These are phyloP conservation scores for Pyricularia grisea DNA, from an alignment of 2,329 filamentous ascomycete genomes.

Conservation along the genomic window DNA sequence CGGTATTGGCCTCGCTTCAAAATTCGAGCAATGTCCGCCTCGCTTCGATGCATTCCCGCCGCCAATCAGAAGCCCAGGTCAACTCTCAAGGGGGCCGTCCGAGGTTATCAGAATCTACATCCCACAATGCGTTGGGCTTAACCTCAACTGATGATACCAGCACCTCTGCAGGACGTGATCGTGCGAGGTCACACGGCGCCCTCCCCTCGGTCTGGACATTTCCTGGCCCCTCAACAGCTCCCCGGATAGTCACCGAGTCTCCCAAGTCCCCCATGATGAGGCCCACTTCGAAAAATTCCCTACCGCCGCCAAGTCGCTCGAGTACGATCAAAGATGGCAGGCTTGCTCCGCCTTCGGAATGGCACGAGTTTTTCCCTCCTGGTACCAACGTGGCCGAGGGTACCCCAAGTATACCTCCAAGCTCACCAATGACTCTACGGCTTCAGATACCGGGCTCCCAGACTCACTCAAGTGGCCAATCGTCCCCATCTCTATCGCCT, in stretches of 20 bases:
- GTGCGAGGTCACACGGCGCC: constrained; percentile 39
- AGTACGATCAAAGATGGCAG: not conserved
- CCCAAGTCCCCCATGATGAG: not conserved
- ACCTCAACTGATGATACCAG: not conserved
- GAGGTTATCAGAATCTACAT: not conserved
- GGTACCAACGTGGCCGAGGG: not conserved
- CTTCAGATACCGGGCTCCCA: constrained; percentile 38
- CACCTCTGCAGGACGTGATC: constrained; percentile 14
- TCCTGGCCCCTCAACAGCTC: constrained; percentile 26
- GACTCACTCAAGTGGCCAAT: constrained; percentile 31
- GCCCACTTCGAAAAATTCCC: not conserved
- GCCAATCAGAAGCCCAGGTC: constrained; percentile 53
- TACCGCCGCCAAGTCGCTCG: not conserved
- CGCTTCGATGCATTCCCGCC: constrained; percentile 57
- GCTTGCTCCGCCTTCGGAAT: constrained; percentile 2
- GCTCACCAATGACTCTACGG: constrained; percentile 19
- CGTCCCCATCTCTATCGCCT: constrained; percentile 43
- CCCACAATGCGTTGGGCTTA: not conserved
- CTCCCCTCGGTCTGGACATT: constrained; percentile 19
- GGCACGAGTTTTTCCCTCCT: not conserved
- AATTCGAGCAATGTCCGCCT: constrained; percentile 69
- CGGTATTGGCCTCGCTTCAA: constrained; percentile 78
- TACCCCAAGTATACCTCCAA: constrained; percentile 13
- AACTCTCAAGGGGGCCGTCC: constrained; percentile 15
- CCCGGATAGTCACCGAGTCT: constrained; percentile 14